Percentiles rank a stretch among this genome's conserved stretches.
phyloP scores from a whole-genome alignment of 495 filamentous ascomycete species.

The Pseudevernia furfuracea region DNA sequence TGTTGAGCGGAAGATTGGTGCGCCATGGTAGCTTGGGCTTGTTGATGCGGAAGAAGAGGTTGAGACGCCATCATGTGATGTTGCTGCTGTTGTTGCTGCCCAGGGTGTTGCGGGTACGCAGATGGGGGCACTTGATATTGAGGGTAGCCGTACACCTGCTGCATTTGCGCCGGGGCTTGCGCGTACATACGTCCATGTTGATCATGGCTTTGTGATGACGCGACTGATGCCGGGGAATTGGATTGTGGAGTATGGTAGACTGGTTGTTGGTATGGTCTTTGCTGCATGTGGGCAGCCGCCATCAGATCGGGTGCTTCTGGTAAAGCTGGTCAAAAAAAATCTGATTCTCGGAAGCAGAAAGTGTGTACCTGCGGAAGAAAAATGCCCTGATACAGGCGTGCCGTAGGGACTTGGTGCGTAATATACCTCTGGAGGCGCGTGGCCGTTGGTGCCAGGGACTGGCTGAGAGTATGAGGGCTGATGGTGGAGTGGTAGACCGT shows the following conservation, averaged over 20 bases:
- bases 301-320: constrained; percentile 84
- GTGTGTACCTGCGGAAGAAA: constrained; percentile 72
- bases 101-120: constrained; percentile 18
- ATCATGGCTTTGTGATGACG: constrained; percentile 82
- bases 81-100: constrained; percentile 22
- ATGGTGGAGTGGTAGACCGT: constrained; percentile 38
- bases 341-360: neutral
- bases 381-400: constrained; percentile 60
- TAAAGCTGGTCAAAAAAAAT: constrained; percentile 20
- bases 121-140: constrained; percentile 57
- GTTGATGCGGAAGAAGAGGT: constrained; percentile 31
- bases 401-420: constrained; percentile 65
- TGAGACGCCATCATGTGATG: constrained; percentile 37
- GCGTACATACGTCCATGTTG: constrained; percentile 78
- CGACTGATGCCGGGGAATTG: constrained; percentile 91
- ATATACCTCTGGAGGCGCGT: constrained; percentile 60
- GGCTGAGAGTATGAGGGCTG: constrained; percentile 45
- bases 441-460: constrained; percentile 39
- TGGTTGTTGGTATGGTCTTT: constrained; percentile 60
- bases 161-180: constrained; percentile 56
- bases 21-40: constrained; percentile 31
- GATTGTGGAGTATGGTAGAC: constrained; percentile 97
- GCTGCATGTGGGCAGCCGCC: constrained; percentile 84
- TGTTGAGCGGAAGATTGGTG: constrained; percentile 37
- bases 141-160: constrained; percentile 43